Conservation (phyloP, 805 yeast species). For the Torulaspora delbrueckii region DNA sequence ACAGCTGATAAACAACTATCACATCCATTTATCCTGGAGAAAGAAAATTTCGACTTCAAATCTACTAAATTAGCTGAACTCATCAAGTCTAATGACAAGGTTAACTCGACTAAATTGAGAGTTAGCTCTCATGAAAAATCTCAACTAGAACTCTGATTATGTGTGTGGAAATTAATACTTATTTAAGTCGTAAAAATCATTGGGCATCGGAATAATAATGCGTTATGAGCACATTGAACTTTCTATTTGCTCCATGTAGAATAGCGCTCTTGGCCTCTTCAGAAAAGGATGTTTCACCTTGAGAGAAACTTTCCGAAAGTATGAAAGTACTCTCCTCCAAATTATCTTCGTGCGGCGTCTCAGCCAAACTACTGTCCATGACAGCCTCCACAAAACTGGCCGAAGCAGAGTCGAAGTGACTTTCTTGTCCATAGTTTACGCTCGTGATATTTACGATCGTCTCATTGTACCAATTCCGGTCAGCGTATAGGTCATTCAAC, state of each 20-base stretch:
- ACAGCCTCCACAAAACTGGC: slow-evolving; percentile 22
- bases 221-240: slow-evolving; percentile 22
- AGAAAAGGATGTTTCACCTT: slow-evolving; percentile 20
- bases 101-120: slow-evolving; percentile 30
- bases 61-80: slow-evolving; percentile 52
- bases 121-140: slow-evolving; percentile 22
- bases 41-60: slow-evolving; percentile 44
- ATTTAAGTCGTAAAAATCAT: neutral
- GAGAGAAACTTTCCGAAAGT: slow-evolving; percentile 22
- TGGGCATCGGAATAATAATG: slow-evolving; percentile 16
- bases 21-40: slow-evolving; percentile 48
- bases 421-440: slow-evolving; percentile 11
- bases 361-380: slow-evolving; percentile 13
- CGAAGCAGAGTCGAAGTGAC: neutral
- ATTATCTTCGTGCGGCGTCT: slow-evolving; percentile 11
- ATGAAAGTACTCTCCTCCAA: slow-evolving; percentile 30
- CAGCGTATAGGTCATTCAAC: slow-evolving; percentile 13
- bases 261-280: slow-evolving; percentile 21
- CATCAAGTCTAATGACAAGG: slow-evolving; percentile 43
- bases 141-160: neutral
- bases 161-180: neutral
- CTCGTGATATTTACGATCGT: slow-evolving; percentile 15
- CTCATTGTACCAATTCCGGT: slow-evolving; percentile 20
- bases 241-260: slow-evolving; percentile 22
- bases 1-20: slow-evolving; percentile 65